Base-by-base conservation (phyloP, 2,329 filamentous ascomycete genomes). In the Aspergillus cejpii region DNA sequence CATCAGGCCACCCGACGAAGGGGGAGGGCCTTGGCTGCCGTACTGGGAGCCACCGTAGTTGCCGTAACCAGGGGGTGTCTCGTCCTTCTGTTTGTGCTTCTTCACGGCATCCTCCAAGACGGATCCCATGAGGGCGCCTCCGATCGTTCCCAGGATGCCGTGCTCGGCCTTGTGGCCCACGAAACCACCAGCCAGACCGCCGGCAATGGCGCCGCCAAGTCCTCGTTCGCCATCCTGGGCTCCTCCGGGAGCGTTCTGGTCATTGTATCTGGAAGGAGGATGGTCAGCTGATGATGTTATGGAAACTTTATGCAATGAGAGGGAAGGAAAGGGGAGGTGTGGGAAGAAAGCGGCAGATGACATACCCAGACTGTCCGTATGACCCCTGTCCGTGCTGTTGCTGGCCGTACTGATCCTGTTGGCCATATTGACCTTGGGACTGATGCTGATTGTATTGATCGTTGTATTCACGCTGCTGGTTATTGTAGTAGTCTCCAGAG, bases 91-190 rank as follows among this genome's bases (percentile, higher is more conserved):
- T 50, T 64, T 65, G 51, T 69, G 60, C 61, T 71, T 69, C 62
- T 72, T 71, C 41, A 65, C 48, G 15, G 66, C 66, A 44, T 74
- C 72, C 52, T 74, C 68, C 5, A 68, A 62, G 42, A 73, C 59
- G 49, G 65, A 68, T 38, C 72, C 72, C 6, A 70, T 60, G 49
- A 74, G 69, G 24, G 72, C 72, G 33, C 72, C 72, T 47, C 70
- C 71, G 33, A 74, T 62, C 5, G 71, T 66, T 47, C 72, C 72
- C 40, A 74, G 64, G 55, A 74, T 59, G 23, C 72, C 72, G 58
- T 74, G 72, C 51, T 69, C 62, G 50, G 66, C 69, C 57, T 74
- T 69, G 63, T 71, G 66, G 45, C 72, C 72, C 17, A 63, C 67
- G 39, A 65, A 73, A 26, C 66, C 71, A 44, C 72, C 72, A n/a